Percentiles rank a stretch among this genome's conserved stretches.
Conservation (phyloP, 495 filamentous ascomycete genomes). For the Penicillium coprophilum region DNA sequence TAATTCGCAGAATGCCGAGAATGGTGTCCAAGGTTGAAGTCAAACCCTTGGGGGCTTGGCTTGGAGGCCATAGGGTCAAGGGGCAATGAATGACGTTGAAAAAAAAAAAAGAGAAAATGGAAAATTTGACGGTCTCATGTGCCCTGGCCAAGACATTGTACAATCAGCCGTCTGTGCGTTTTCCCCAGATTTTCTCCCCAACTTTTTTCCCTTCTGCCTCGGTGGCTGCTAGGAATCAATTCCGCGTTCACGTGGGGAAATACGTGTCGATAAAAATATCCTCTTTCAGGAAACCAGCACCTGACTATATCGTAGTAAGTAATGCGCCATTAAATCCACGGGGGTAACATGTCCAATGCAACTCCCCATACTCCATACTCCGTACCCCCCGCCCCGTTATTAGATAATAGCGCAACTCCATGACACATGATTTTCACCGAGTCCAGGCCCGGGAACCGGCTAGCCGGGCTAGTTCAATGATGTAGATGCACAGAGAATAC, state of each 20-base stretch:
- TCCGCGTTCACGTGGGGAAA: too few relatives aligned
- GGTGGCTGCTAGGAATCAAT: too few relatives aligned
- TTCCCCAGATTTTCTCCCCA: slow-evolving; percentile 19
- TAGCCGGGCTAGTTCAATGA: too few relatives aligned
- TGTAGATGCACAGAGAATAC: too few relatives aligned
- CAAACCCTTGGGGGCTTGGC: slow-evolving; percentile 2
- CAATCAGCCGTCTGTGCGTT: slow-evolving; percentile 3
- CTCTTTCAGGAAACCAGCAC: too few relatives aligned
- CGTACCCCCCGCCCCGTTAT: slow-evolving; percentile 10
- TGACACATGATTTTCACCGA: slow-evolving; percentile 29
- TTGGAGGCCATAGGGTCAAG: neutral
- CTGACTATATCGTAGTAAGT: too few relatives aligned
- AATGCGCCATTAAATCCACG: too few relatives aligned
- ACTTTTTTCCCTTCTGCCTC: neutral
- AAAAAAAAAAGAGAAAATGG: neutral
- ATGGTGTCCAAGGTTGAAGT: slow-evolving; percentile 1
- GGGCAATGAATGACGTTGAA: neutral
- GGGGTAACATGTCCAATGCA: too few relatives aligned
- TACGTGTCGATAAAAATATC: too few relatives aligned
- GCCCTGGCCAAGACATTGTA: slow-evolving; percentile 22
- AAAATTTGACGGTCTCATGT: neutral
- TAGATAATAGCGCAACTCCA: slow-evolving; percentile 27
- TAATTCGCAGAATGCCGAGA: slow-evolving; percentile 2
- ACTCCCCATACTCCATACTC: neutral
- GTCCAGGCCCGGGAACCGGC: slow-evolving; percentile 20